Evolutionary conservation across 768 basidiomycete genomes (phyloP).

Genomic region (Russula virescens): DNA sequence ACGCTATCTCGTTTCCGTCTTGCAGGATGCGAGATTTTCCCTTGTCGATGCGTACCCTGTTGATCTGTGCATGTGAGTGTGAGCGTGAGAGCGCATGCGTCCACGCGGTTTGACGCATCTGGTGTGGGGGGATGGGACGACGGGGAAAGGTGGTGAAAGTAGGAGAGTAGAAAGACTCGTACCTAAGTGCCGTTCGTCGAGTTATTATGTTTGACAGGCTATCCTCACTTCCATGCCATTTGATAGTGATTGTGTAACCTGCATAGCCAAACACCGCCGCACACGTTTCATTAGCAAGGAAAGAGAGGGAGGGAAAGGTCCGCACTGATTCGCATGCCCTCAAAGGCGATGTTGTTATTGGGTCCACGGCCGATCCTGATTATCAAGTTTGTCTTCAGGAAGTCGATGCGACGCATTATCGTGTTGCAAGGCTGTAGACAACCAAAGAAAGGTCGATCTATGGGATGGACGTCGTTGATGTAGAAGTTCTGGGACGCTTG

Average conservation of each 20-base stretch:
- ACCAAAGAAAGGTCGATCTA: constrained; percentile 18
- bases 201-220: constrained; percentile 48
- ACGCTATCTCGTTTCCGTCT: constrained; percentile 83
- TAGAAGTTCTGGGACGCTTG: constrained; percentile 15
- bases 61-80: constrained; percentile 43
- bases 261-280: constrained; percentile 21
- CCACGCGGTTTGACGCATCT: background rate
- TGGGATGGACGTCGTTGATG: background rate
- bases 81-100: background rate
- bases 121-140: background rate
- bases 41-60: constrained; percentile 57
- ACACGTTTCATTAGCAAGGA: too few relatives aligned
- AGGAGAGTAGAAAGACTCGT: constrained; percentile 27
- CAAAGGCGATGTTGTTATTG: constrained; percentile 48
- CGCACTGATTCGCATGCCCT: constrained; percentile 71
- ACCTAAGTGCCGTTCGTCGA: constrained; percentile 76
- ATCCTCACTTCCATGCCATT: constrained; percentile 51
- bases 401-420: constrained; percentile 16
- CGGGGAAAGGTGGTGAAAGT: background rate
- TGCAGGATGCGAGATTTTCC: constrained; percentile 49
- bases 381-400: constrained; percentile 7
- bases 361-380: constrained; percentile 17
- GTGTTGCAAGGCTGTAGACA: constrained; percentile 15
- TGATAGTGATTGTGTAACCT: constrained; percentile 57
- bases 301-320: background rate